phyloP scores from a whole-genome alignment of 2,329 filamentous ascomycete genomes.

The Fusarium concolor region DNA sequence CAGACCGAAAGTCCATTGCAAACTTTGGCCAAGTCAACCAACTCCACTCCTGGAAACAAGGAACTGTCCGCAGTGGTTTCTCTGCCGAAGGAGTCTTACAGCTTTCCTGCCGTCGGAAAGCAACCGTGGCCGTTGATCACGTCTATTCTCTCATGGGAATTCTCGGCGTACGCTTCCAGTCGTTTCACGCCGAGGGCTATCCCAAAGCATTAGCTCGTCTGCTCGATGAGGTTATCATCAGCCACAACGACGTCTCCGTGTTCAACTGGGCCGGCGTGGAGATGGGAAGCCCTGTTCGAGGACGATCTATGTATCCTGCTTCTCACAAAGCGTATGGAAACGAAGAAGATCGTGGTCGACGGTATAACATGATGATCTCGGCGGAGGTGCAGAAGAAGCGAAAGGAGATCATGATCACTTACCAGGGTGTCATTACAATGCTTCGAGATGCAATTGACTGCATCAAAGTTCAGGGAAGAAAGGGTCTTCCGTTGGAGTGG shows the following conservation, averaged over 20 bases:
- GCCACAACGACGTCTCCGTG: slow-evolving; percentile 1
- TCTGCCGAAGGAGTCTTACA: background rate
- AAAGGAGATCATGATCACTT: background rate
- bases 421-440: background rate
- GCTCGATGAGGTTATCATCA: background rate
- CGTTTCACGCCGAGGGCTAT: background rate
- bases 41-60: background rate
- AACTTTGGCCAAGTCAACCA: background rate
- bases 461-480: background rate
- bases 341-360: background rate
- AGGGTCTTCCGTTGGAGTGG: slow-evolving; percentile 1
- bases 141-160: slow-evolving; percentile 11
- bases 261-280: background rate
- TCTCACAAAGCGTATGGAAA: background rate
- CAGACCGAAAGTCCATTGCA: background rate
- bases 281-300: slow-evolving; percentile 5
- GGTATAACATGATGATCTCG: slow-evolving; percentile 9
- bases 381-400: background rate
- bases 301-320: slow-evolving; percentile 5
- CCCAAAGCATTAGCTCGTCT: background rate
- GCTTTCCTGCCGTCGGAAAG: background rate
- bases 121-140: slow-evolving; percentile 1
- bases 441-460: slow-evolving; percentile 6
- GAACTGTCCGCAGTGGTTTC: background rate
- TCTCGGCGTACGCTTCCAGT: slow-evolving; percentile 1